Conservation (phyloP, 2,329 filamentous ascomycete genomes). For the Sporothrix variecibatus region DNA sequence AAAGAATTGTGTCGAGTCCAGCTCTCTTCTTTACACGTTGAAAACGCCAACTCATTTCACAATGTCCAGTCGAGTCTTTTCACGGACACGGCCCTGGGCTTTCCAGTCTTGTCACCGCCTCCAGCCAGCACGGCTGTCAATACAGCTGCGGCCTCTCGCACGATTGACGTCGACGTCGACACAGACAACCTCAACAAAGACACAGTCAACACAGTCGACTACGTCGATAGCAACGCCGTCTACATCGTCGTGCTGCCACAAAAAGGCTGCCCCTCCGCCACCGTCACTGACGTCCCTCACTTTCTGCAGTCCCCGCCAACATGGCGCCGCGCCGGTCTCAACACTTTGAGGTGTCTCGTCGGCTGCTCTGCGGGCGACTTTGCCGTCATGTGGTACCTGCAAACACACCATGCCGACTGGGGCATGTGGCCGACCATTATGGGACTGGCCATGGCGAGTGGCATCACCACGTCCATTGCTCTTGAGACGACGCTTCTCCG, state of each 20-base stretch:
- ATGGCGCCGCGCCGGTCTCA: conserved; percentile 55
- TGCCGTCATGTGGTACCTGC: conserved; percentile 56
- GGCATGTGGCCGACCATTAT: conserved; percentile 51
- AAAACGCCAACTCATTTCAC: not conserved
- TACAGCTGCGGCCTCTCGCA: not conserved
- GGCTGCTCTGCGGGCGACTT: conserved; percentile 61
- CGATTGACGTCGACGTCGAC: not conserved
- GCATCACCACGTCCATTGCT: conserved; percentile 53
- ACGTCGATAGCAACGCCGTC: not conserved
- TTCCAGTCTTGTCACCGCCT: not conserved
- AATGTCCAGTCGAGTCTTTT: not conserved
- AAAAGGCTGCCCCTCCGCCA: not conserved
- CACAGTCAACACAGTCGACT: not conserved
- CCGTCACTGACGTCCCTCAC: not conserved
- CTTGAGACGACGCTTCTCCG: conserved; percentile 56
- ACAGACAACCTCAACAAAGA: not conserved
- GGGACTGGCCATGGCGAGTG: conserved; percentile 56
- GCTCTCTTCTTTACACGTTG: not conserved
- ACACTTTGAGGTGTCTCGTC: conserved; percentile 57
- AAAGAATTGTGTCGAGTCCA: not conserved
- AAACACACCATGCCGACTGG: conserved; percentile 49
- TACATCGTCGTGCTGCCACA: not conserved
- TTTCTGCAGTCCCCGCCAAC: conserved; percentile 40
- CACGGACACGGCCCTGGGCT: not conserved
- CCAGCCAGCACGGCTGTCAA: not conserved